Evolutionary conservation across 306 rosid species (phyloP), one percentile per base, ranked within the genome.

Genomic region (Vigna unguiculata): DNA sequence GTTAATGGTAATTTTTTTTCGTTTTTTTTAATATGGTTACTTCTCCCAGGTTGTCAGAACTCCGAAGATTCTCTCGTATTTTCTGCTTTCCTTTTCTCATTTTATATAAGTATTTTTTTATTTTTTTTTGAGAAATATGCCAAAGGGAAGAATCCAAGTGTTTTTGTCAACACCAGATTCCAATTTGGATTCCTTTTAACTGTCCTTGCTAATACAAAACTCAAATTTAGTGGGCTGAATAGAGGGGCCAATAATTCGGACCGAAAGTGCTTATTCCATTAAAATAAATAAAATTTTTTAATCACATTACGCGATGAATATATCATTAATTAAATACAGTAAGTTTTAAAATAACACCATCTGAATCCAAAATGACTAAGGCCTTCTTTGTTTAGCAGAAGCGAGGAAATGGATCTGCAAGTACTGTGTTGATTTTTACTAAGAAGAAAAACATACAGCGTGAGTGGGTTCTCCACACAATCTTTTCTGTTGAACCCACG

Each of bases 81-180:
- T 15, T 16, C 25, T 15, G 5, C 14, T 22, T 40, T 11, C 8
- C 19, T 36, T 38, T 36, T 5, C 10, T 9, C 45, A 2, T 28
- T 64, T 13, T 41, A 36, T 11, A 34, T 11, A 40, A 60, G 13
- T 24, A 16, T 41, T 13, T 2, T 6, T 55, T 24, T 3, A 9
- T 3, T 13, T 5, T 4, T 2, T 16, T 19, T 69, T 7, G 30
- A 9, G 17, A 19, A 19, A 4, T 9, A 40, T 38, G 24, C 6
- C 2, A 17, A 79, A 16, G 19, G 19, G 55, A 15, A 25, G 83
- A 65, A 64, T 80, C 78, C 16, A 28, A 80, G 79, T 75, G 75
- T 16, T 80, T 14, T 28, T 34, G 83, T 73, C 75, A 12, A 75
- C 9, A 73, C 20, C 69, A 32, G 72, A 80, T 80, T 73, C 73